Evolutionary conservation across 2,329 filamentous ascomycete genomes (phyloP), one percentile per base, ranked within the genome.

Genomic region (Trichophyton mentagrophytes): DNA sequence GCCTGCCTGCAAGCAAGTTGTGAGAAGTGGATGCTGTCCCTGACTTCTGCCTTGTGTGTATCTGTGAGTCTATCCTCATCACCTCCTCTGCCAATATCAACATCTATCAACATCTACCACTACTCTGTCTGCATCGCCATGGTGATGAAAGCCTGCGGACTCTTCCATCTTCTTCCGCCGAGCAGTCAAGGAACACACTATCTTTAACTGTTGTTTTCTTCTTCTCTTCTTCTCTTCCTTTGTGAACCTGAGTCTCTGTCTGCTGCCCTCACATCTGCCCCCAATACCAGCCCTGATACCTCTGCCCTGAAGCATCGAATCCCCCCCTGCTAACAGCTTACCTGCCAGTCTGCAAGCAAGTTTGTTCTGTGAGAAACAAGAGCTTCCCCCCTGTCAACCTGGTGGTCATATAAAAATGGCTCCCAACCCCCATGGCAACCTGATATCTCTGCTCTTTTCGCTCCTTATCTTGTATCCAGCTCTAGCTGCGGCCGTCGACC

Each of bases 401-500:
- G 13, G 44, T 40, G 47, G 4, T 44, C 30, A 42, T n/a, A 36
- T 53, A 40, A 57, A 47, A 40, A 63, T 58, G 17, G 20, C 57
- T 20, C 33, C 36, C 46, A 25, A 33, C 36, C 22, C 30, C 30
- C 57, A 27, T 57, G 46, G 55, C 44, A 51, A 56, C 53, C 60
- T 63, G 59, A 59, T 51, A n/a, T 59, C 56, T 17, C 36, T 42
- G 7, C 36, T 58, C 22, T 46, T 44, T 20, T 57, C 58, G 8
- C 20, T 61, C 57, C 38, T 61, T 25, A 58, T 27, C 44, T 38
- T 61, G 22, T 47, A 46, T 61, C 27, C 59, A 60, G 33, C 33
- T 40, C 49, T 49, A 42, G 57, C 51, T 40, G 66, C 62, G 9
- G 61, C 62, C 9, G 66, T 72, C 7, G 65, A 65, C 20, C 66